phyloP scores from a whole-genome alignment of 768 basidiomycete genomes.

The Cystofilobasidium capitatum region DNA sequence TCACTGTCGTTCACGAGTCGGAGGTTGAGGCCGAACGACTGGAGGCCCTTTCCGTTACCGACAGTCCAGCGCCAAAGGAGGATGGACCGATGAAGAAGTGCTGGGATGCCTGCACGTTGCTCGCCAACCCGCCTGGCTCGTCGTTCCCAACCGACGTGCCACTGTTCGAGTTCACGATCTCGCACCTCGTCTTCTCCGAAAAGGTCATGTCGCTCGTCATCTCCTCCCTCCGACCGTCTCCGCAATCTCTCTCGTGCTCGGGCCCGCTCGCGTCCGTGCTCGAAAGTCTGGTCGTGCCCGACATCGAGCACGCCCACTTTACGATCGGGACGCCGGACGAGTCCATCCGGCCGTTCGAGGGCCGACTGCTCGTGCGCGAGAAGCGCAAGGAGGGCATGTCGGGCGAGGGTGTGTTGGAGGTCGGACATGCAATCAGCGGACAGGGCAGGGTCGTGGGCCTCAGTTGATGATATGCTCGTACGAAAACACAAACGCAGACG shows the following conservation, averaged over 20 bases:
- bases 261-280: neutral
- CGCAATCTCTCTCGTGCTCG: neutral
- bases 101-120: neutral
- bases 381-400: neutral
- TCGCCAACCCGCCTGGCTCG: neutral
- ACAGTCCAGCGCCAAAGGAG: conserved; percentile 6
- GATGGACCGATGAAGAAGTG: neutral
- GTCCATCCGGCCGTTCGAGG: neutral
- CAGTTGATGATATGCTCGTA: too few relatives aligned
- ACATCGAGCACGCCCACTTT: conserved; percentile 2
- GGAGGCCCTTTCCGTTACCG: neutral
- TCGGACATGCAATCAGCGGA: neutral
- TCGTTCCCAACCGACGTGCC: neutral
- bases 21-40: conserved; percentile 10
- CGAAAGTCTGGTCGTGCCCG: conserved; percentile 6
- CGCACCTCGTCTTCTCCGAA: neutral
- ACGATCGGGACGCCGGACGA: neutral
- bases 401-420: neutral
- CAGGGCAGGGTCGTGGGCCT: conserved; percentile 1
- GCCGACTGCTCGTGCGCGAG: neutral
- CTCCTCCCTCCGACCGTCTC: neutral
- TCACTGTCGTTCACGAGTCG: conserved; percentile 73
- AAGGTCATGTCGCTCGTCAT: conserved; percentile 3
- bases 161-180: neutral
- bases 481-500: too few relatives aligned